Percentiles rank a stretch among this genome's conserved stretches.
Evolutionary conservation across 495 filamentous ascomycete genomes (phyloP).

Genomic region (Cercophora newfieldiana): DNA sequence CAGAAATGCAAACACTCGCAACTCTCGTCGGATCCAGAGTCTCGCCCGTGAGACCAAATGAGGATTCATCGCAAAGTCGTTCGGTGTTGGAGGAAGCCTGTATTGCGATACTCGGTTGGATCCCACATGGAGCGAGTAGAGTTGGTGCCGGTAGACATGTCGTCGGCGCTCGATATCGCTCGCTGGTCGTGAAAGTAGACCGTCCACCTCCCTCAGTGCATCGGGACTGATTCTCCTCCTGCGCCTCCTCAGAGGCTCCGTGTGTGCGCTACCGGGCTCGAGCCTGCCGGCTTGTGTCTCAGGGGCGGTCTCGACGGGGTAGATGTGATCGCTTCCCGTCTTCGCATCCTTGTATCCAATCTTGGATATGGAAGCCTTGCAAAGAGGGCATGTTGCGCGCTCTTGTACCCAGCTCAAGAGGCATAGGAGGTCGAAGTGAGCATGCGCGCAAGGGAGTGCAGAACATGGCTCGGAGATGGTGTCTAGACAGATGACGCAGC

Average conservation of each 20-base stretch:
- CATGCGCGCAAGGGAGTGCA: constrained; percentile 74
- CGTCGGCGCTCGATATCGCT: constrained; percentile 67
- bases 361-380: constrained; percentile 66
- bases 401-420: constrained; percentile 81
- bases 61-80: constrained; percentile 61
- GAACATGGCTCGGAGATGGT: constrained; percentile 67
- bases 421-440: constrained; percentile 81
- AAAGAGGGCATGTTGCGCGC: constrained; percentile 72
- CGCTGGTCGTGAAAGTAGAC: constrained; percentile 34
- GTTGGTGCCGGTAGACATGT: constrained; percentile 70
- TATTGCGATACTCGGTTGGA: constrained; percentile 77
- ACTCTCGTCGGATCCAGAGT: constrained; percentile 83
- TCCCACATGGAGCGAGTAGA: constrained; percentile 78
- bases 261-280: background rate
- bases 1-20: constrained; percentile 84
- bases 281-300: background rate
- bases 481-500: constrained; percentile 76
- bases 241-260: background rate
- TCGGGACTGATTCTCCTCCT: background rate
- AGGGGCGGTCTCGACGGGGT: constrained; percentile 35
- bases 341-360: constrained; percentile 67
- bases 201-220: background rate
- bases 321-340: constrained; percentile 54
- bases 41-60: constrained; percentile 78
- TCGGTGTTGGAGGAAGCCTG: constrained; percentile 70